Percentiles rank a stretch among this genome's conserved stretches.
These are phyloP conservation scores for Prunus davidiana DNA, from an alignment of 306 rosid species.

Conservation along the genomic window DNA sequence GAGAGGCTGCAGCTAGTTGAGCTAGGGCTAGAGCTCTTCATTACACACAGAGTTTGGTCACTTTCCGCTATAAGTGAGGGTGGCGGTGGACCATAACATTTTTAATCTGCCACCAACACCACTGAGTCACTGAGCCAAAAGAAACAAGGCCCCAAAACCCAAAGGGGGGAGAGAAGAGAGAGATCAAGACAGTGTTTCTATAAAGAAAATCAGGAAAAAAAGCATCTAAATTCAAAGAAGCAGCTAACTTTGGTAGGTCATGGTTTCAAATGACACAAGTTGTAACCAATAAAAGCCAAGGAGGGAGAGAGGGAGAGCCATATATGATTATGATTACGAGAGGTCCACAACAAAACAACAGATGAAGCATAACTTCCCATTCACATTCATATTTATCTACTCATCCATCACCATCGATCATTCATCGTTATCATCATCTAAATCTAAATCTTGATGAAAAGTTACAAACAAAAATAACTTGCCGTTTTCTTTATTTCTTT, in stretches of 20 bases:
- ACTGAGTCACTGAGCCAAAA: neutral
- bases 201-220: slow-evolving; percentile 5
- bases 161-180: neutral
- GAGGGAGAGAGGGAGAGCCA: neutral
- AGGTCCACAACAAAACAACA: neutral
- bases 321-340: neutral
- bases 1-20: neutral
- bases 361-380: neutral
- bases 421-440: neutral
- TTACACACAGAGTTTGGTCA: slow-evolving; percentile 30
- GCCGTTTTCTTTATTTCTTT: neutral
- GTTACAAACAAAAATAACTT: neutral
- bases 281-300: slow-evolving; percentile 37
- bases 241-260: neutral
- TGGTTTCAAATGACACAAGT: slow-evolving; percentile 29
- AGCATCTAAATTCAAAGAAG: neutral
- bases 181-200: neutral
- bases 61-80: slow-evolving; percentile 64
- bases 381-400: neutral
- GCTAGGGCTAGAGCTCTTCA: too few relatives aligned
- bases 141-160: neutral
- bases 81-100: slow-evolving; percentile 55
- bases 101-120: slow-evolving; percentile 34
- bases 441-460: neutral
- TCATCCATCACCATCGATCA: neutral